Conservation (phyloP, 129 eudicot species). For the Pittosporum tobira region DNA sequence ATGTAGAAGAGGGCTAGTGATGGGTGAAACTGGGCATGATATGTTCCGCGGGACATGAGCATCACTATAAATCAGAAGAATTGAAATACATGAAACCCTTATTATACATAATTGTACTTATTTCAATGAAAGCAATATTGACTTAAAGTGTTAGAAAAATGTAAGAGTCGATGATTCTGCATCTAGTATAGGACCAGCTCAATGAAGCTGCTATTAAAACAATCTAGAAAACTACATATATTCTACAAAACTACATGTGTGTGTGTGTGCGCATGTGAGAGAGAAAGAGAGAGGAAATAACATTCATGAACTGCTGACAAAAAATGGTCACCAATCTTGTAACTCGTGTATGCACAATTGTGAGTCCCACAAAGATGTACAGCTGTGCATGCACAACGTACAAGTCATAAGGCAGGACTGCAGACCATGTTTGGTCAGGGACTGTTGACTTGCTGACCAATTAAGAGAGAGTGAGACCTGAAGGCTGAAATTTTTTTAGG, state of each 20-base stretch:
- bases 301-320: no score
- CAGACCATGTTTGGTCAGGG: no score
- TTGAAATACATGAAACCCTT: not conserved
- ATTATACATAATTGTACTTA: not conserved
- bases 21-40: slow-evolving; percentile 64
- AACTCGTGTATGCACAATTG: no score
- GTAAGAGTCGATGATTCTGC: not conserved
- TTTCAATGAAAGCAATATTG: not conserved
- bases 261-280: no score
- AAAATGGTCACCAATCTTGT: no score
- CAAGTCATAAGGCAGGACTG: no score
- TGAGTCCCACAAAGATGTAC: no score
- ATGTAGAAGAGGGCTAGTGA: slow-evolving; percentile 40
- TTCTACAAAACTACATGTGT: no score
- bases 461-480: slow-evolving; percentile 20
- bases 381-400: no score
- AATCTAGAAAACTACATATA: no score
- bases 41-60: slow-evolving; percentile 30
- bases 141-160: not conserved
- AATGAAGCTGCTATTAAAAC: not conserved
- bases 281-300: no score
- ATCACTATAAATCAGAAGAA: slow-evolving; percentile 20
- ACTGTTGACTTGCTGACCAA: no score
- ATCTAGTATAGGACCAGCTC: not conserved
- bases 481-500: slow-evolving; percentile 12